These are phyloP conservation scores for Fusarium citri DNA, from an alignment of 2,329 filamentous ascomycete species.

Conservation along the genomic window DNA sequence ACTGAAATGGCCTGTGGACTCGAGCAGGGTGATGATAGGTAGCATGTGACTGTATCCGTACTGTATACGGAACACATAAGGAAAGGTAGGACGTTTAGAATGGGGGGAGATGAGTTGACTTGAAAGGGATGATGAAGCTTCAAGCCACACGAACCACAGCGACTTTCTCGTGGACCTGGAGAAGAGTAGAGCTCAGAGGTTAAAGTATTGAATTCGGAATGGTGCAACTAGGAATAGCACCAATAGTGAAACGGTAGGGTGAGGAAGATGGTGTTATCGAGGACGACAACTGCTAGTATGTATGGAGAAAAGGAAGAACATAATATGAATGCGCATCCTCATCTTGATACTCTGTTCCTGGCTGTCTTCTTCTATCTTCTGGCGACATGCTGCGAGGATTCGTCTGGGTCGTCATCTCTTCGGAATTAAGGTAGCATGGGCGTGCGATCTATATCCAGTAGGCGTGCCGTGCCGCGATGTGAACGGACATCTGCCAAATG, in stretches of 20 bases:
- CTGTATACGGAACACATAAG: conserved; percentile 10
- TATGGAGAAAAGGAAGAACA: conserved; percentile 2
- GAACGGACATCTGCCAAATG: conserved; percentile 26
- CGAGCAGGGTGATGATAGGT: conserved; percentile 22
- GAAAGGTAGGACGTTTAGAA: neutral
- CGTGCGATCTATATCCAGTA: conserved; percentile 22
- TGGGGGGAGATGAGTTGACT: neutral
- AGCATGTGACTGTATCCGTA: conserved; percentile 16
- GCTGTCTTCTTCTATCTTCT: conserved; percentile 22
- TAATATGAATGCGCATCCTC: neutral
- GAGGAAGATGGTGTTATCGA: neutral
- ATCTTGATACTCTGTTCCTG: conserved; percentile 13
- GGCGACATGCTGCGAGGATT: conserved; percentile 19
- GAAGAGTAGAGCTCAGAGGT: conserved; percentile 22
- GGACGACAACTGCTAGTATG: neutral
- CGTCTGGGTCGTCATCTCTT: conserved; percentile 30
- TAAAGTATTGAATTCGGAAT: conserved; percentile 23
- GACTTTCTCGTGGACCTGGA: conserved; percentile 22
- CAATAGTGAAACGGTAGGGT: neutral
- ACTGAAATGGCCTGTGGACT: conserved; percentile 20
- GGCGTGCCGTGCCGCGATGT: conserved; percentile 19
- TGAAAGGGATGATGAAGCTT: conserved; percentile 32
- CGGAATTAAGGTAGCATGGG: conserved; percentile 32
- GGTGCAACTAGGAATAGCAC: conserved; percentile 19
- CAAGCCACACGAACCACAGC: conserved; percentile 36